Evolutionary conservation across 768 basidiomycete genomes (phyloP), one percentile per base, ranked within the genome.

Genomic region (Boletus bicolor): DNA sequence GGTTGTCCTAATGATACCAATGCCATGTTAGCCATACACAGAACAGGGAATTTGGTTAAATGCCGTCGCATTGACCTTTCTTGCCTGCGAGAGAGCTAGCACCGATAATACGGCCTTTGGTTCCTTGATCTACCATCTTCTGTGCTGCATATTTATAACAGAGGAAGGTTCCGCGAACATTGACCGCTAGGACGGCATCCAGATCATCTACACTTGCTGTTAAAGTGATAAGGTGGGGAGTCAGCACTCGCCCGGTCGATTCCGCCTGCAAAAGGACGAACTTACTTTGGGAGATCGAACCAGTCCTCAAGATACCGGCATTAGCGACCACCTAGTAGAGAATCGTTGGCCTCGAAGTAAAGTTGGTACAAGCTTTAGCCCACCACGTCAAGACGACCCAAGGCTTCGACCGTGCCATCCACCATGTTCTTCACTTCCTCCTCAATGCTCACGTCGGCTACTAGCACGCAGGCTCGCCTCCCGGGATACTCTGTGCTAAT

Each of bases 121-220:
- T 58, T 7, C 75, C 76, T 58, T 76, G 79, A 30, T 71, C 69
- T 46, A 79, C 65, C 79, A 79, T 79, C 55, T 75, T 72, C 26
- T 61, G 59, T 7, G 76, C 79, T 12, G 76, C 79, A 49, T 73
- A 67, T 55, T 77, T 79, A 57, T 76, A 77, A 48, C 70, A 72
- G 17, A 77, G 62, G 59, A 79, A 69, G 0, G 68, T 67, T 6
- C 80, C 76, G 14, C 69, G 71, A 28, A 71, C 67, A 41, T 81
- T 81, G 49, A 77, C 67, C 2, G 69, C 54, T n/a, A 75, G 56
- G 10, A 72, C 44, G 19, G 58, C 54, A 30, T 78, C 72, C 54
- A 72, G 65, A 9, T 76, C 67, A 19, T 69, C 68, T 2, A 69
- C 54, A 21, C 65, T 63, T 1, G 68, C 77, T 78, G 46, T 11